phyloP scores from a whole-genome alignment of 2,329 filamentous ascomycete genomes.

The Cryphonectria nitschkei region DNA sequence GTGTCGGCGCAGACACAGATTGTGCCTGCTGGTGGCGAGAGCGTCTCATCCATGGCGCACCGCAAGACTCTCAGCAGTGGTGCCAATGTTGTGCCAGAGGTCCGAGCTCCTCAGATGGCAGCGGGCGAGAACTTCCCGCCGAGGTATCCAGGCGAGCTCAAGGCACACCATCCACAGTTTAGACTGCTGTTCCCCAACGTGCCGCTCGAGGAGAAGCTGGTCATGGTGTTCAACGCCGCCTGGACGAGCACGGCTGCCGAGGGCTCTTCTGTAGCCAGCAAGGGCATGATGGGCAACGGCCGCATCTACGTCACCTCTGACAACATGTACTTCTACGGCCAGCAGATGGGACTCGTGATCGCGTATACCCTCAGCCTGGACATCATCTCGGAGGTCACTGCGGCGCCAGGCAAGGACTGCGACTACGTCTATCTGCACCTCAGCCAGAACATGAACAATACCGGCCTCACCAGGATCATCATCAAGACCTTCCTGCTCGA shows the following conservation, averaged over 20 bases:
- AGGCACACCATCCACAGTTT: conserved; percentile 90
- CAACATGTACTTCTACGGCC: conserved; percentile 94
- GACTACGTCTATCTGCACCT: conserved; percentile 90
- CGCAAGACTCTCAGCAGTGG: conserved; percentile 39
- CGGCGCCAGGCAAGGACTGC: conserved; percentile 85
- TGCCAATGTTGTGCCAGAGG: conserved; percentile 25
- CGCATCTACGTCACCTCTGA: conserved; percentile 86
- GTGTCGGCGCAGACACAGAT: conserved; percentile 42
- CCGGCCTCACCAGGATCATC: conserved; percentile 73
- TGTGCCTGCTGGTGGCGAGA: conserved; percentile 34
- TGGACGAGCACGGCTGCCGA: conserved; percentile 66
- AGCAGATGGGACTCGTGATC: conserved; percentile 88
- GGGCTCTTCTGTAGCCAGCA: conserved; percentile 45
- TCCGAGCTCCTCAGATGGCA: conserved; percentile 37
- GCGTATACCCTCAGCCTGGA: conserved; percentile 77
- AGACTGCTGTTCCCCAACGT: conserved; percentile 86
- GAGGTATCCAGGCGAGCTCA: conserved; percentile 81
- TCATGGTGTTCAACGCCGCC: conserved; percentile 89
- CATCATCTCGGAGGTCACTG: conserved; percentile 84
- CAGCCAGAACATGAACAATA: conserved; percentile 63
- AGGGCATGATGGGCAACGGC: conserved; percentile 65
- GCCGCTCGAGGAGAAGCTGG: conserved; percentile 75
- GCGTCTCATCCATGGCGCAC: conserved; percentile 29
- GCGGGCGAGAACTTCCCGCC: conserved; percentile 64
- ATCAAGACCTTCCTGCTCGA: conserved; percentile 94